Evolutionary conservation across 148 eudicot genomes (phyloP), one percentile per base, ranked within the genome.

Genomic region (Tetragonia tetragonoides): DNA sequence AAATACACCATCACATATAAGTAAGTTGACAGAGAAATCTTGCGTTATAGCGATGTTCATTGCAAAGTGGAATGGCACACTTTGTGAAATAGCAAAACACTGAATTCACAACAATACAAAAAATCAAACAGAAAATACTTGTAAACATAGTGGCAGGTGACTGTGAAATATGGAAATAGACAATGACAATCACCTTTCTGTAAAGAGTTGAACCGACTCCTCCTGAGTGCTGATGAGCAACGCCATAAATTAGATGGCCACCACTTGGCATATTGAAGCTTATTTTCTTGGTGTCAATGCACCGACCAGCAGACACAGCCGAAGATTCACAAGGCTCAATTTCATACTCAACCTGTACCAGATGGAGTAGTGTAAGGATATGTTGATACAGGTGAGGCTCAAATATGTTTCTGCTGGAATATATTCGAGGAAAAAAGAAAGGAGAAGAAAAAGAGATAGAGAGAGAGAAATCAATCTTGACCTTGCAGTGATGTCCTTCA

Each of bases 181-280:
- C 2, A 39, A 37, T 18, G n/a, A 42, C 51, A 69, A 70, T 38
- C 78, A 93, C 98, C 96, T 92, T 84, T 71, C 97, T 84, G 81
- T 87, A 91, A 15, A 94, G 94, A 57, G 92, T 67, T 28, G 89
- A 85, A 40, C 97, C 94, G 68, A 77, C 77, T n/a, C 95, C 93
- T 14, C 95, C 95, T 0, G 90, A 79, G 72, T 94, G 98, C 74
- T 88, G 97, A 85, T 94, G 98, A 17, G 91, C 97, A 83, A 84
- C 92, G 7, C 91, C 94, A 66, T 94, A 94, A 72, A 94, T 67
- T 1, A 94, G 80, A 83, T 84, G 78, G 11, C 98, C 97, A 60
- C 89, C 93, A 79, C 18, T 83, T 57, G 97, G 93, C 85, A 92
- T 82, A 60, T 54, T 57, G 15, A 91, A 63, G 76, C 81, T 89